Conservation (phyloP, 352 stramenopile genomes). For the Pelagophyceae sp. region DNA sequence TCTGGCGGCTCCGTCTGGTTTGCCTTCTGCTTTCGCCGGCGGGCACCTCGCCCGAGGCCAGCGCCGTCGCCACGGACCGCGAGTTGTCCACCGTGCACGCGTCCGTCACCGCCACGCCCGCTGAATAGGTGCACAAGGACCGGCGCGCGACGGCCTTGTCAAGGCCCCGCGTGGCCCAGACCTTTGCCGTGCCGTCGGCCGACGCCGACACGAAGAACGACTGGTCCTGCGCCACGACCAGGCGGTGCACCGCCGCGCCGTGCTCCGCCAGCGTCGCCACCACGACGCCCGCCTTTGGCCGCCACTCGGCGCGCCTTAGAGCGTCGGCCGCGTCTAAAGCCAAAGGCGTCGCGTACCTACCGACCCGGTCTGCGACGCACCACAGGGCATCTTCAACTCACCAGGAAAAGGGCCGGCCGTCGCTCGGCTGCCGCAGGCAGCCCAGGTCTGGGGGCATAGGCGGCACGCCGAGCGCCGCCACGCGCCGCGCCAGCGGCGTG, state of each 20-base stretch:
- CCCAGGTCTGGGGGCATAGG: constrained; percentile 78
- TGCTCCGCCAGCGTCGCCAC: constrained; percentile 76
- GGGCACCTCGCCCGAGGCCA: constrained; percentile 54
- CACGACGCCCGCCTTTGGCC: constrained; percentile 55
- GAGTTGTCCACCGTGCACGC: constrained; percentile 88
- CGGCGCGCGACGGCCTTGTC: constrained; percentile 82
- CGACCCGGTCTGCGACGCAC: no score
- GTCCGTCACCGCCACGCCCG: constrained; percentile 54
- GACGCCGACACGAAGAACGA: constrained; percentile 89
- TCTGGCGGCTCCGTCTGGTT: no score
- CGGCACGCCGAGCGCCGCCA: constrained; percentile 68
- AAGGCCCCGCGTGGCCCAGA: constrained; percentile 84
- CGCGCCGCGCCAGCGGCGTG: constrained; percentile 9
- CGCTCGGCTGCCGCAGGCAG: constrained; percentile 54
- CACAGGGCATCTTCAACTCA: no score
- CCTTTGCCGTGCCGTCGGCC: constrained; percentile 85
- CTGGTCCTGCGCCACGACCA: constrained; percentile 85
- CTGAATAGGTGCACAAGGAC: constrained; percentile 78
- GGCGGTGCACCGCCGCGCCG: constrained; percentile 73
- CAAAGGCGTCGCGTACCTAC: constrained; percentile 24
- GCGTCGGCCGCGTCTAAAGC: constrained; percentile 2
- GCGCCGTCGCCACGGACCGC: constrained; percentile 82
- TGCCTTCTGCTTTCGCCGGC: no score
- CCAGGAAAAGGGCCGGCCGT: constrained; percentile 22
- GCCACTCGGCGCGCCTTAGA: constrained; percentile 36